Base-by-base conservation (phyloP, 306 rosid species). In the Fragaria ananassa region DNA sequence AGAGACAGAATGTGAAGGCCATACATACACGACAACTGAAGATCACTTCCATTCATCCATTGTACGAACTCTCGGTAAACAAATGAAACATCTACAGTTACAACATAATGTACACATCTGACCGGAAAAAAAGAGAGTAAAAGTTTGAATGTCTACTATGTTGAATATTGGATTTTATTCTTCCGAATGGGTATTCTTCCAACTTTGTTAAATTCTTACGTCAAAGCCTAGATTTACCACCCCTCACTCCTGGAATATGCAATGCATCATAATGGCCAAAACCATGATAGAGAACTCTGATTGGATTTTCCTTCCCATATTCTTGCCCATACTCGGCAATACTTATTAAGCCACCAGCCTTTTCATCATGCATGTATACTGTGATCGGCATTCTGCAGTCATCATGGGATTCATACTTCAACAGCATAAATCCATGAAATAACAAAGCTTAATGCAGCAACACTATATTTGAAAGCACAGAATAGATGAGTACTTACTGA, bases 241-340 rank as follows among this genome's bases (percentile, higher is more conserved):
- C 84, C 75, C 76, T 80, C 71, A 77, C 85, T 81, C 74, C 78
- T 37, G 90, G 96, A 73, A 92, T 84, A 70, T 85, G 89, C 79
- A 92, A 74, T 12, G 98, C 96, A 75, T 95, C 98, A 68, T 95
- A 92, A 72, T 95, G 98, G 81, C 97, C 96, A 90, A 83, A 95
- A 42, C 96, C 98, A 46, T 92, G 87, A 74, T 92, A 95, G 74
- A 95, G 98, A 76, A 95, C 92, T 78, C 84, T 85, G 70, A 92
- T 85, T 37, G 97, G 97, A 78, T 90, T 87, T 42, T 90, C 87
- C 73, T 81, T 87, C 45, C 96, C 93, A 25, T 95, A 90, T 77
- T 95, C 98, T 86, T 92, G 83, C 67, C 97, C 98, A 79, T 95
- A 95, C 83, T 92, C 96, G 8, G 98, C 98, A 41, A 95, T 95